Evolutionary conservation across 2,329 filamentous ascomycete species (phyloP).

Genomic region (Davidsoniella australis): DNA sequence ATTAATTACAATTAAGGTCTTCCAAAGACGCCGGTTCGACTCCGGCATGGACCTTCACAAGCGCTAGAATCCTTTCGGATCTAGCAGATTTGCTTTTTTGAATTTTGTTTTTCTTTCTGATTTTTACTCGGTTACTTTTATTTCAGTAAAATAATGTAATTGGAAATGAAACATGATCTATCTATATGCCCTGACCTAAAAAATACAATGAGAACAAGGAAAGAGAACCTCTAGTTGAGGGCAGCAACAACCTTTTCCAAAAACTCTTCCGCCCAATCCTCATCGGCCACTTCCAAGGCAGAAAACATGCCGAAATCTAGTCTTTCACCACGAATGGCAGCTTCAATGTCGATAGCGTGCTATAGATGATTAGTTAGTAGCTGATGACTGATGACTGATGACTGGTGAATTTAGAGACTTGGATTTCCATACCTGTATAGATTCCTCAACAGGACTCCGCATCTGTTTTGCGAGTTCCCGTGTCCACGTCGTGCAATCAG

Average conservation of each 20-base stretch:
- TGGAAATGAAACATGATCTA: neutral
- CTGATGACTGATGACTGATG: neutral
- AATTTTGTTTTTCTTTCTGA: too few relatives aligned
- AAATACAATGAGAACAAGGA: neutral
- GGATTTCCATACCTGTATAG: neutral
- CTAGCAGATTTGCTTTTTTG: too few relatives aligned
- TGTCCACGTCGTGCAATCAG: neutral
- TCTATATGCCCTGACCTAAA: neutral
- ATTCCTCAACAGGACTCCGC: neutral
- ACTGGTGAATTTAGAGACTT: neutral
- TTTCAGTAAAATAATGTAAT: neutral
- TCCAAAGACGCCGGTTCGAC: conserved; percentile 6
- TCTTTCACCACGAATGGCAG: conserved; percentile 1
- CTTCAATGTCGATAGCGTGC: conserved; percentile 10
- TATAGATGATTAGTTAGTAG: neutral
- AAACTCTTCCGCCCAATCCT: neutral
- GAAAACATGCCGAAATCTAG: conserved; percentile 8
- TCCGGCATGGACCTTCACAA: neutral
- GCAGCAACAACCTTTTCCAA: neutral
- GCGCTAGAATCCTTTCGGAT: too few relatives aligned
- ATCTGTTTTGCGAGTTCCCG: neutral
- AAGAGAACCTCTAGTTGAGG: too few relatives aligned
- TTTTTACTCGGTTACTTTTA: neutral
- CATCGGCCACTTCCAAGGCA: neutral
- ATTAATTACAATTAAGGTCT: neutral